Conservation (phyloP, 495 filamentous ascomycete species). For the Podospora pseudoanserina region DNA sequence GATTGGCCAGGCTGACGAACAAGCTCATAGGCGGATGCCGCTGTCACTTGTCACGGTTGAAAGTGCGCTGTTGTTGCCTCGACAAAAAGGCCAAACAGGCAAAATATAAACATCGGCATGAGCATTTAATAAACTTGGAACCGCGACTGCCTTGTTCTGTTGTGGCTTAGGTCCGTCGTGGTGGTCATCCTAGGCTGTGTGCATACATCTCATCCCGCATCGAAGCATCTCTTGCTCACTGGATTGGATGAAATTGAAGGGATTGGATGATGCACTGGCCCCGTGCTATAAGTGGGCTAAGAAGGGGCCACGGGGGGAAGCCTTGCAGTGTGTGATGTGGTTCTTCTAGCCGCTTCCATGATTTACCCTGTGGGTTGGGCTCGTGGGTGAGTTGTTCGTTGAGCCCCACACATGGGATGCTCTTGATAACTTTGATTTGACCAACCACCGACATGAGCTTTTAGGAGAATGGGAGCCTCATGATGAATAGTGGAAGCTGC, state of each 20-base stretch:
- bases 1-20: not conserved
- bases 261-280: not conserved
- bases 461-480: not conserved
- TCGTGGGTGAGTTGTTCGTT: slow-evolving; percentile 15
- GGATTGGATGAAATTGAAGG: not conserved
- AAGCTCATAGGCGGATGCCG: not conserved
- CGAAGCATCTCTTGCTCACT: not conserved
- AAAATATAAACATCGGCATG: not conserved
- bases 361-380: not conserved
- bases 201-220: not conserved
- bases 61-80: not conserved
- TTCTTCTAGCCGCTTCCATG: slow-evolving; percentile 28
- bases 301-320: not conserved
- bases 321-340: slow-evolving; percentile 9
- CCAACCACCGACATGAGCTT: slow-evolving; percentile 7
- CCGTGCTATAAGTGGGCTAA: not conserved
- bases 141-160: not conserved
- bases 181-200: not conserved
- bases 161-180: not conserved
- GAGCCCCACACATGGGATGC: slow-evolving; percentile 3
- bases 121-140: not conserved
- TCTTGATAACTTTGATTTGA: not conserved
- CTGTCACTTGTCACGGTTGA: not conserved
- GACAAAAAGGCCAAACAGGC: not conserved
- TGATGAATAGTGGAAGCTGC: not conserved